Percentiles rank a stretch among this genome's conserved stretches.
phyloP scores from a whole-genome alignment of 2,329 filamentous ascomycete species.

The Fulvia fulva region DNA sequence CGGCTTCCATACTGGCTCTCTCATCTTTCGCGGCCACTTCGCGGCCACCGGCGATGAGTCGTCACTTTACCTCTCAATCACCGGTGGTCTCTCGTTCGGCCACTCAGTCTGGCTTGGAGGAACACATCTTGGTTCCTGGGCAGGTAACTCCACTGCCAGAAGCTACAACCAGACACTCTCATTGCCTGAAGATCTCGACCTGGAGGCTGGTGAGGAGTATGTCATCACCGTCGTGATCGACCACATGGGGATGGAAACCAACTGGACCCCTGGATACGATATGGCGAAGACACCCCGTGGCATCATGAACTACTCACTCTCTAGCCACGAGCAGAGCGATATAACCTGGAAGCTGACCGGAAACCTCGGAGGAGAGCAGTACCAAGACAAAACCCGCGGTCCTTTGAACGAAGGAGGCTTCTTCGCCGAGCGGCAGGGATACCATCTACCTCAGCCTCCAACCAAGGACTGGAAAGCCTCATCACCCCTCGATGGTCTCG shows the following conservation, averaged over 20 bases:
- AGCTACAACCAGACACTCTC: not conserved
- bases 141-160: not conserved
- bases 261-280: not conserved
- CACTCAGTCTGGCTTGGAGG: not conserved
- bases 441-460: slow-evolving; percentile 54
- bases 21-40: not conserved
- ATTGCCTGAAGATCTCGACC: not conserved
- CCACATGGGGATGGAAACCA: not conserved
- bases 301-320: not conserved
- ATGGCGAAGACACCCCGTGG: not conserved
- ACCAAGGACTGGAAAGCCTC: slow-evolving; percentile 38
- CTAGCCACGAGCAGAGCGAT: not conserved
- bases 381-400: slow-evolving; percentile 55
- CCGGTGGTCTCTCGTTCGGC: not conserved
- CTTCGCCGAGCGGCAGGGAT: slow-evolving; percentile 59
- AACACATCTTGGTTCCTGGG: not conserved
- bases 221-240: not conserved
- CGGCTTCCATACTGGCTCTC: not conserved
- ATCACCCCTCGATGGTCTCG: slow-evolving; percentile 43
- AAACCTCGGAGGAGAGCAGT: slow-evolving; percentile 62
- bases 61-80: not conserved
- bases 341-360: slow-evolving; percentile 61
- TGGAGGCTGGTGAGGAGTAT: not conserved
- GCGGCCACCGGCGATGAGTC: not conserved
- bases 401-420: slow-evolving; percentile 64